Conservation (phyloP, 116 monocot genomes). For the Phalaenopsis hybrid region DNA sequence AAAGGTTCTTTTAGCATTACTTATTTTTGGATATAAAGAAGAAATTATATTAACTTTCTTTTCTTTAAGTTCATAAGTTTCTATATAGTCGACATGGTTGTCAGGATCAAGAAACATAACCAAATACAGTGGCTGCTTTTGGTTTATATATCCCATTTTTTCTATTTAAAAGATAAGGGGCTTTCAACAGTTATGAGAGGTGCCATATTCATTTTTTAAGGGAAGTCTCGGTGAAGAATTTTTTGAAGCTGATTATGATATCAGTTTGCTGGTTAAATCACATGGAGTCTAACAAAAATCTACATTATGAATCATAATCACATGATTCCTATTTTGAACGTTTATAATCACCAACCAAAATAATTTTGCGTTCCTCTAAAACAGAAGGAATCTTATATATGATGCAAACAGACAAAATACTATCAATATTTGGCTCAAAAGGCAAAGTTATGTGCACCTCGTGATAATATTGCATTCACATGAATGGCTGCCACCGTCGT, state of each 20-base stretch:
- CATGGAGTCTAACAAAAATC: not conserved
- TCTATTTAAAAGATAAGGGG: not conserved
- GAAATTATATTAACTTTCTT: not conserved
- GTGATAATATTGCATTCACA: no score
- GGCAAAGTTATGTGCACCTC: no score
- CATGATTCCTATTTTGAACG: not conserved
- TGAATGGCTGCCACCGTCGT: no score
- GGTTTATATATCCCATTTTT: not conserved
- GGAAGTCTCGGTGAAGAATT: not conserved
- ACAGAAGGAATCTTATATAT: no score
- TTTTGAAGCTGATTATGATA: not conserved
- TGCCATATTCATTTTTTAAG: not conserved
- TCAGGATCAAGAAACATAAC: not conserved
- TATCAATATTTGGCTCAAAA: no score
- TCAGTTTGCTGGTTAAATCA: not conserved
- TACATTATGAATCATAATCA: not conserved
- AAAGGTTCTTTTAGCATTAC: slow-evolving; percentile 45
- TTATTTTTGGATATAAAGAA: not conserved
- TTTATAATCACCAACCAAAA: not conserved
- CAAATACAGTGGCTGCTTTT: not conserved
- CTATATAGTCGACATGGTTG: not conserved
- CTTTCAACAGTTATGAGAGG: not conserved
- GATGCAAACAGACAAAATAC: no score
- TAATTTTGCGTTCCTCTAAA: not conserved
- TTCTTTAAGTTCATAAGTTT: not conserved